Conservation (phyloP, 306 rosid species). For the Prosopis cineraria region DNA sequence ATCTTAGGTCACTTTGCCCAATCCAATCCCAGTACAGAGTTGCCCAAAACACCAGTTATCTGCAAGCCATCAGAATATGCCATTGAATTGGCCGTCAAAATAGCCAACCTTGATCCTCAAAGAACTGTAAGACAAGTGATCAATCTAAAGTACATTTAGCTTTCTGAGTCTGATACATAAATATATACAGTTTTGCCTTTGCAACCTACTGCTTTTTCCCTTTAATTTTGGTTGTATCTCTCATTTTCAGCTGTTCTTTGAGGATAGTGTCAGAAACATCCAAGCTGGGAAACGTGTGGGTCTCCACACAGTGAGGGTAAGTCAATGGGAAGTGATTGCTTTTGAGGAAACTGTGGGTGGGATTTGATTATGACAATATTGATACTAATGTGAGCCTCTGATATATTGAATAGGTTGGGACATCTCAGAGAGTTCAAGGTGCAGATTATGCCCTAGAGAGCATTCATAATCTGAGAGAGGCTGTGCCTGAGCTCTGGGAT, state of each 20-base stretch:
- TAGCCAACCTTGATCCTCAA: constrained; percentile 81
- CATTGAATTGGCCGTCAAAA: constrained; percentile 76
- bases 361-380: not conserved
- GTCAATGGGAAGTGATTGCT: constrained; percentile 23
- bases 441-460: constrained; percentile 96
- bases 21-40: constrained; percentile 43
- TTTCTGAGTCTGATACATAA: not conserved
- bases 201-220: not conserved
- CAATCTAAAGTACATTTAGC: not conserved
- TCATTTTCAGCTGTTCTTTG: constrained; percentile 81
- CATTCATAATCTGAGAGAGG: constrained; percentile 91
- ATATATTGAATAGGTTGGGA: constrained; percentile 66
- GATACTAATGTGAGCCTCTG: constrained; percentile 21
- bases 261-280: constrained; percentile 90
- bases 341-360: not conserved
- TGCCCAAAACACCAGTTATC: constrained; percentile 88
- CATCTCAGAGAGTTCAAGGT: constrained; percentile 81
- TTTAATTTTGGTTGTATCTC: not conserved
- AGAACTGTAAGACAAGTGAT: constrained; percentile 72
- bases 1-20: constrained; percentile 71
- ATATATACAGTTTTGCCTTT: not conserved
- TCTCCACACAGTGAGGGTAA: constrained; percentile 90
- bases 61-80: constrained; percentile 86
- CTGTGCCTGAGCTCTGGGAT: constrained; percentile 86
- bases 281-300: constrained; percentile 92